phyloP scores from a whole-genome alignment of 108 stramenopile genomes.

The Cylindrotheca fusiformis region DNA sequence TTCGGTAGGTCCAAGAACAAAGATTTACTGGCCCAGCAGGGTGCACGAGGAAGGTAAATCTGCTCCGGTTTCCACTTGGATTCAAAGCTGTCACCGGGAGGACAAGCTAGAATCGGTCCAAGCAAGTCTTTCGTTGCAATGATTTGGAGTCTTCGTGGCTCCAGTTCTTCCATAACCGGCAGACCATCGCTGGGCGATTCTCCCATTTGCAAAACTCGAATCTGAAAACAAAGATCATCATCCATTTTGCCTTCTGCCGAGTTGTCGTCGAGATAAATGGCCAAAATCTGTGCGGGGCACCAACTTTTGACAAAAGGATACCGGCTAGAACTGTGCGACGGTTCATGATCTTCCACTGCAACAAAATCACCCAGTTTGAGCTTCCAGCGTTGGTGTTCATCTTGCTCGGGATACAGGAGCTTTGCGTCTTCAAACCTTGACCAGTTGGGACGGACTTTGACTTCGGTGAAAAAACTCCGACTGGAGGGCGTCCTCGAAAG shows the following conservation, averaged over 20 bases:
- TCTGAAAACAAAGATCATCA: constrained; percentile 16
- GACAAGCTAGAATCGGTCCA: constrained; percentile 1
- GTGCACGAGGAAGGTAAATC: background rate
- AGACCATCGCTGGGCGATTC: constrained; percentile 9
- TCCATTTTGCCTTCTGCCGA: background rate
- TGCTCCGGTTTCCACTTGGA: background rate
- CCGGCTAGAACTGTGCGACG: background rate
- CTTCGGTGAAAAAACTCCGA: no score
- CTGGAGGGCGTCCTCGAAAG: no score
- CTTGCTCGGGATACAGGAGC: constrained; percentile 1
- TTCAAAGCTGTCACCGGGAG: background rate
- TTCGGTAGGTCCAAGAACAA: background rate
- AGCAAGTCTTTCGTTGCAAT: constrained; percentile 3
- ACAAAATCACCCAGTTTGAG: constrained; percentile 22
- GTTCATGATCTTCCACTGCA: constrained; percentile 13
- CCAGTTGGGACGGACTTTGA: constrained; percentile 8
- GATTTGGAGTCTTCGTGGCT: background rate
- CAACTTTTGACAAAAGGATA: constrained; percentile 21
- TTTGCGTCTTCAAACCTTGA: constrained; percentile 18
- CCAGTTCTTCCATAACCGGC: background rate
- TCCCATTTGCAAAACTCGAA: constrained; percentile 37
- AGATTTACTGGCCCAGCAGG: background rate
- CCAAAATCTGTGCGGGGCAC: constrained; percentile 45
- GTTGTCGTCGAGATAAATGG: constrained; percentile 28
- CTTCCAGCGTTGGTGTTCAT: constrained; percentile 5